phyloP scores from a whole-genome alignment of 2,329 filamentous ascomycete genomes.

The Laburnicola sp. region DNA sequence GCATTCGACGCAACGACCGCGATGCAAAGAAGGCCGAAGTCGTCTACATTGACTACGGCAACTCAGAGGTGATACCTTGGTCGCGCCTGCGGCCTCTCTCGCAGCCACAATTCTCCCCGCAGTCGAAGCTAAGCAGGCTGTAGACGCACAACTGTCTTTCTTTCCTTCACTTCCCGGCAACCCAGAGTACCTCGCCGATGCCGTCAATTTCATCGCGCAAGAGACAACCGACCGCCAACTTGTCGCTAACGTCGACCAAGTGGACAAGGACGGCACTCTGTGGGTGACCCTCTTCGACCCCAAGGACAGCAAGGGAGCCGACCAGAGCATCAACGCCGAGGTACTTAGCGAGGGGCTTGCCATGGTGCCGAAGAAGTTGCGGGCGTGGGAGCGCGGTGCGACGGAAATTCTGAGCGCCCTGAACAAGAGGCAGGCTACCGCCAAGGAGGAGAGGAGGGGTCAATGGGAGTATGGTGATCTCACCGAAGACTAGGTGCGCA shows the following conservation, averaged over 20 bases:
- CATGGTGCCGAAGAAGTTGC: slow-evolving; percentile 90
- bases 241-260: slow-evolving; percentile 87
- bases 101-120: slow-evolving; percentile 74
- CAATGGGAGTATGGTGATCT: slow-evolving; percentile 99
- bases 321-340: slow-evolving; percentile 87
- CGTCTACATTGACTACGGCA: slow-evolving; percentile 94
- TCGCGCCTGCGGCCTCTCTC: slow-evolving; percentile 77
- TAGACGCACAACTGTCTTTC: slow-evolving; percentile 84
- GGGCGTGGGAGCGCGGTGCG: slow-evolving; percentile 83
- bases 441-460: slow-evolving; percentile 77
- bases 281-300: slow-evolving; percentile 89
- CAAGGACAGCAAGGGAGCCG: slow-evolving; percentile 61
- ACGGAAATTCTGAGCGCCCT: slow-evolving; percentile 72
- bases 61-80: slow-evolving; percentile 88
- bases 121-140: slow-evolving; percentile 82
- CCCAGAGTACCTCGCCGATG: slow-evolving; percentile 80
- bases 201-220: slow-evolving; percentile 73
- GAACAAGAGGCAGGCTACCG: slow-evolving; percentile 72
- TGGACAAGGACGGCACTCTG: slow-evolving; percentile 77
- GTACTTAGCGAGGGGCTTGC: slow-evolving; percentile 80
- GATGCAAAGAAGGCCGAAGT: slow-evolving; percentile 84
- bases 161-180: slow-evolving; percentile 84
- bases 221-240: slow-evolving; percentile 74
- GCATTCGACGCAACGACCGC: slow-evolving; percentile 89
- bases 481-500: slow-evolving; percentile 61